Conservation (phyloP, 2,329 filamentous ascomycete genomes). For the Pseudocercospora fijiensis region DNA sequence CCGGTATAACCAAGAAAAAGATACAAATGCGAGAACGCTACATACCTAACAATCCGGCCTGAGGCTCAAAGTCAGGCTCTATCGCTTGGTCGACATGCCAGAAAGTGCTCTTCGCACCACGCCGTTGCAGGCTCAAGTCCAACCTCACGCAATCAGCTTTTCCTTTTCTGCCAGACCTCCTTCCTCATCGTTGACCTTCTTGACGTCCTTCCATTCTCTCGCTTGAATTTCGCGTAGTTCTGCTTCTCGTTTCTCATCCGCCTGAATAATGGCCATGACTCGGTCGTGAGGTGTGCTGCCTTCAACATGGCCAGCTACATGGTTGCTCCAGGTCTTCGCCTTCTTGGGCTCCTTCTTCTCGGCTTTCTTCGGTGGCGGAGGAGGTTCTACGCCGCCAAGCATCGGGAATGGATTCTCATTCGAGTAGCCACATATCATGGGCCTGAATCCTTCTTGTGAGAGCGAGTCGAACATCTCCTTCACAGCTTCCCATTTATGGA, state of each 20-base stretch:
- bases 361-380: slow-evolving; percentile 26
- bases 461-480: slow-evolving; percentile 39
- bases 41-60: background rate
- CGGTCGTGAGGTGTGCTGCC: slow-evolving; percentile 34
- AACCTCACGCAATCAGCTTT: background rate
- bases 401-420: slow-evolving; percentile 39
- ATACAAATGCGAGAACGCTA: background rate
- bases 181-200: slow-evolving; percentile 18
- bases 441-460: slow-evolving; percentile 34
- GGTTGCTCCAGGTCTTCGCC: slow-evolving; percentile 32
- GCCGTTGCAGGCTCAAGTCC: background rate
- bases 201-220: slow-evolving; percentile 25
- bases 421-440: slow-evolving; percentile 36
- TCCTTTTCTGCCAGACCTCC: slow-evolving; percentile 3
- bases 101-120: background rate
- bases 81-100: background rate
- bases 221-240: slow-evolving; percentile 31
- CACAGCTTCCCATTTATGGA: slow-evolving; percentile 33
- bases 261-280: slow-evolving; percentile 37
- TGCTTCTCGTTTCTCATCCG: slow-evolving; percentile 36
- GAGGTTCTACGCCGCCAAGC: slow-evolving; percentile 37
- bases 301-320: slow-evolving; percentile 30
- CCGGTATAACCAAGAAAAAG: background rate
- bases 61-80: background rate
- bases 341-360: slow-evolving; percentile 29